Evolutionary conservation across 331 rosid genomes (phyloP).

Genomic region (Dryas integrifolia): DNA sequence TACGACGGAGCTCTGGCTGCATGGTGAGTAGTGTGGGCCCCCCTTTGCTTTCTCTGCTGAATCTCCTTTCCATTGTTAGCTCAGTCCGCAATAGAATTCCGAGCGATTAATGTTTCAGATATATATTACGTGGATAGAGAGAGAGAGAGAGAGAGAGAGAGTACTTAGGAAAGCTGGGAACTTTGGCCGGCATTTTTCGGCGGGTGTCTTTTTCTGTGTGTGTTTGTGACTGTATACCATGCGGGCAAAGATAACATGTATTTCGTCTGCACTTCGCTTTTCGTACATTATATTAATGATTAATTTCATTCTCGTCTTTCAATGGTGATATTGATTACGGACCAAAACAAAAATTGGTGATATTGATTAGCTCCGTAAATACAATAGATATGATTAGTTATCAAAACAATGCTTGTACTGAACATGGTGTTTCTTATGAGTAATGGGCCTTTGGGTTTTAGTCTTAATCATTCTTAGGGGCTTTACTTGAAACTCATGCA

Average conservation of each 20-base stretch:
- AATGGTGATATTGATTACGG: too few relatives aligned
- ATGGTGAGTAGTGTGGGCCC: slow-evolving; percentile 27
- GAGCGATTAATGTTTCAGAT: neutral
- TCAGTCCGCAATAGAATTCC: too few relatives aligned
- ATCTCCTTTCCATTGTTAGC: slow-evolving; percentile 10
- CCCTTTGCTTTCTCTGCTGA: slow-evolving; percentile 43
- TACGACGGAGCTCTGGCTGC: slow-evolving; percentile 21
- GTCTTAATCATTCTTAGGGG: too few relatives aligned
- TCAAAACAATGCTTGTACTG: too few relatives aligned
- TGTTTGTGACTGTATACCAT: neutral
- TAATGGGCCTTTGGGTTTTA: too few relatives aligned
- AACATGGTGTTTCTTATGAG: too few relatives aligned
- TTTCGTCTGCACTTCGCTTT: neutral
- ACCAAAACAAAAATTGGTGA: too few relatives aligned
- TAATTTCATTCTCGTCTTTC: too few relatives aligned
- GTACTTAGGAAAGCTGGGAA: slow-evolving; percentile 8
- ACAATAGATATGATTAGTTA: too few relatives aligned
- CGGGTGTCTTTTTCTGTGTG: slow-evolving; percentile 13
- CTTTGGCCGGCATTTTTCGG: slow-evolving; percentile 18
- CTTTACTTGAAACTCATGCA: too few relatives aligned
- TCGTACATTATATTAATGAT: neutral
- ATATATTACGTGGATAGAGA: neutral
- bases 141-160: neutral
- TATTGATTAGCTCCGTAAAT: too few relatives aligned
- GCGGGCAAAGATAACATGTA: neutral